Conservation (phyloP, 768 basidiomycete species). For the Dictyophora rubrovolvata region DNA sequence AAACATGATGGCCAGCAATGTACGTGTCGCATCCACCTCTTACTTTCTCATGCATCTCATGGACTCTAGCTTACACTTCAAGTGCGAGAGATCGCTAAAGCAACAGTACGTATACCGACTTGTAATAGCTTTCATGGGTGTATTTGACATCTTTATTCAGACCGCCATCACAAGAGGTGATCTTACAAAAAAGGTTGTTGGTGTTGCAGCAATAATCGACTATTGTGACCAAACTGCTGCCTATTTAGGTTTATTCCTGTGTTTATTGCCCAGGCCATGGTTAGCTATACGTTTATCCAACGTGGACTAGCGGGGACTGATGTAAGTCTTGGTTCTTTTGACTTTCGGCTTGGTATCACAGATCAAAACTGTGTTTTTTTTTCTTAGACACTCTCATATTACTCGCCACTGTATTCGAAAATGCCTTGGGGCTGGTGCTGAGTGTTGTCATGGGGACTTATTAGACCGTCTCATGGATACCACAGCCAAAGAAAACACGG, state of each 20-base stretch:
- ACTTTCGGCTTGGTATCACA: neutral
- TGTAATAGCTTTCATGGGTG: neutral
- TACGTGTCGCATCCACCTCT: constrained; percentile 18
- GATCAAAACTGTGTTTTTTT: too few relatives aligned
- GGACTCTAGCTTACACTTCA: constrained; percentile 70
- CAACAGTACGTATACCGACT: constrained; percentile 50
- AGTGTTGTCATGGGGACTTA: neutral
- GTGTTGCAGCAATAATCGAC: constrained; percentile 91
- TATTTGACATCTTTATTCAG: constrained; percentile 21
- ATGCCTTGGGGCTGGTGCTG: neutral
- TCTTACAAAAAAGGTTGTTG: constrained; percentile 85
- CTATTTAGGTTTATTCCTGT: constrained; percentile 18
- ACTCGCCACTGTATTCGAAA: neutral
- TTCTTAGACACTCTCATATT: constrained; percentile 1
- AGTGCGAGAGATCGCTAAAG: constrained; percentile 88
- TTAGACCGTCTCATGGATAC: neutral
- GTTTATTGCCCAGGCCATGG: neutral
- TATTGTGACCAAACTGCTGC: constrained; percentile 61
- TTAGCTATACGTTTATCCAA: neutral
- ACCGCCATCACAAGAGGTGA: constrained; percentile 93
- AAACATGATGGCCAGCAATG: constrained; percentile 91
- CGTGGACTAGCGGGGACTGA: constrained; percentile 4
- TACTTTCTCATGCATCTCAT: neutral
- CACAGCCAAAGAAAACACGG: neutral
- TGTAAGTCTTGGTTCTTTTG: neutral